phyloP scores from a whole-genome alignment of 768 basidiomycete genomes.

The Lactarius vividus region DNA sequence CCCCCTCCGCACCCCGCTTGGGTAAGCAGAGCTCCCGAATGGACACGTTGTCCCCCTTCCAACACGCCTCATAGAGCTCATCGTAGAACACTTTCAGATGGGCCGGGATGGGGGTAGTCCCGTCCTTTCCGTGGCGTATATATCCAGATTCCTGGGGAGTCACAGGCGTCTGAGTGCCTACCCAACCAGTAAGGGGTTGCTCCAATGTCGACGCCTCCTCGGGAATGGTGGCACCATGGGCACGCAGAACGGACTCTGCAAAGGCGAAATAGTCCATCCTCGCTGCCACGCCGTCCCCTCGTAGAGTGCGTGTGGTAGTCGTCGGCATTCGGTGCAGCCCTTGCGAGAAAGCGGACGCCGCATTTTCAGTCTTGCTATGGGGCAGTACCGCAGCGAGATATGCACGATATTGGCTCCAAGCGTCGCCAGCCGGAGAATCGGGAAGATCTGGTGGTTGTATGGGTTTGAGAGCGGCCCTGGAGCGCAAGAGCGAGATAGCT shows the following conservation, averaged over 20 bases:
- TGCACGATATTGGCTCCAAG: constrained; percentile 15
- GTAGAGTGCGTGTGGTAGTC: background rate
- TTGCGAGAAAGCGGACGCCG: background rate
- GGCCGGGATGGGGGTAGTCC: constrained; percentile 31
- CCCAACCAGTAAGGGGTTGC: background rate
- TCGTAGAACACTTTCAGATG: constrained; percentile 45
- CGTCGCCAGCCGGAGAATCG: constrained; percentile 4
- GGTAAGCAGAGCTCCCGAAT: constrained; percentile 56
- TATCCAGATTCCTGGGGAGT: constrained; percentile 30
- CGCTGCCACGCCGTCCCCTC: background rate
- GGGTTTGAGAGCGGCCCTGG: background rate
- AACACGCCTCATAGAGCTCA: constrained; percentile 57
- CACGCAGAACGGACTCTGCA: constrained; percentile 5
- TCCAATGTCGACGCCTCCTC: background rate
- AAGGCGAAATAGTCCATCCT: background rate
- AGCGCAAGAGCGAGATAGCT: constrained; percentile 3
- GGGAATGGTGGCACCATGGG: background rate
- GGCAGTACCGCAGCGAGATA: constrained; percentile 9
- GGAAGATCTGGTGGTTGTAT: background rate
- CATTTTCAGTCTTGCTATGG: background rate
- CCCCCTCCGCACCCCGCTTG: constrained; percentile 31
- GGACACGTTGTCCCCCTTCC: constrained; percentile 48
- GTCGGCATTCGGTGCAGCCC: background rate
- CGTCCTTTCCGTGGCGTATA: constrained; percentile 30
- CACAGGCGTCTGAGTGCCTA: background rate